These are phyloP conservation scores for Yarrowia osloensis DNA, from an alignment of 805 yeast species.

Conservation along the genomic window DNA sequence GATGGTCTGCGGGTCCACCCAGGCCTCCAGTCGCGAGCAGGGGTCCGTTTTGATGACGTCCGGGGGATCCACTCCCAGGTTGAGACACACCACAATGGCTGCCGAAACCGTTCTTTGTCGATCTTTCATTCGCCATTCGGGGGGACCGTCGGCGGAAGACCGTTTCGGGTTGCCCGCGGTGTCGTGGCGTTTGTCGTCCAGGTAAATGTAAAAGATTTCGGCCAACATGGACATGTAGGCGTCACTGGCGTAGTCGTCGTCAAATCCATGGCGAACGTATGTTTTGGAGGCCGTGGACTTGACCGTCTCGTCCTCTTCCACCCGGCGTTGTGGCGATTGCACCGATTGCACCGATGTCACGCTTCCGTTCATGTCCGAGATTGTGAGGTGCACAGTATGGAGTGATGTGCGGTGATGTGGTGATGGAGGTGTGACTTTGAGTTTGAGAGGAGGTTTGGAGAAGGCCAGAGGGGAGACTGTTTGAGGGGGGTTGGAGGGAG, in stretches of 20 bases:
- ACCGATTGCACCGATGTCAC: conserved; percentile 26
- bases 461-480: background rate
- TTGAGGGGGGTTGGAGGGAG: background rate
- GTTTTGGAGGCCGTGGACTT: conserved; percentile 39
- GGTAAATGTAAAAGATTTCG: conserved; percentile 73
- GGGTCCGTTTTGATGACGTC: conserved; percentile 92
- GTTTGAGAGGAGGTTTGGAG: background rate
- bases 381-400: background rate
- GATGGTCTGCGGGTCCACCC: conserved; percentile 84
- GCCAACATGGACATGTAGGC: conserved; percentile 52
- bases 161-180: conserved; percentile 76
- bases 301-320: conserved; percentile 22
- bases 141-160: conserved; percentile 48
- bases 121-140: conserved; percentile 93
- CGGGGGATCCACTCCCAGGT: conserved; percentile 96
- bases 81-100: conserved; percentile 85
- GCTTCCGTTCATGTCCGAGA: conserved; percentile 12
- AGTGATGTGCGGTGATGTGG: background rate
- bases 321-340: conserved; percentile 16
- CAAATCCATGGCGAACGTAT: conserved; percentile 61
- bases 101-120: conserved; percentile 92
- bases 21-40: conserved; percentile 87
- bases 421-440: conserved; percentile 2
- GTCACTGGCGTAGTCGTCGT: conserved; percentile 56
- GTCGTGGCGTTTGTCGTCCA: conserved; percentile 87